phyloP scores from a whole-genome alignment of 2,329 filamentous ascomycete species.

The Neofusicoccum kwambonambiense region DNA sequence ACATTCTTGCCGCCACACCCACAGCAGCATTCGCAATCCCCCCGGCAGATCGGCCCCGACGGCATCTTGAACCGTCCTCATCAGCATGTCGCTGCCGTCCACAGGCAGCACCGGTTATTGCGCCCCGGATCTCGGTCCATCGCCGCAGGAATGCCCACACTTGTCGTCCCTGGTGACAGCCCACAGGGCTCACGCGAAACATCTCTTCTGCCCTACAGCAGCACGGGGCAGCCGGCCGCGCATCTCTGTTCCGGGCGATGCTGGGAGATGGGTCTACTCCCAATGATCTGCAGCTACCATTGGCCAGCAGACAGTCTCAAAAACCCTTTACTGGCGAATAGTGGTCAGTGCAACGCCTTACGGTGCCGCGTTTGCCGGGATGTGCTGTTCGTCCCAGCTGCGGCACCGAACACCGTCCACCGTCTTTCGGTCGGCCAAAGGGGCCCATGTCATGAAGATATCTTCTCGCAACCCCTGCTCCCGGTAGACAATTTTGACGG shows the following conservation, averaged over 20 bases:
- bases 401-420: not conserved
- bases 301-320: not conserved
- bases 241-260: not conserved
- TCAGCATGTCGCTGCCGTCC: not conserved
- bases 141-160: not conserved
- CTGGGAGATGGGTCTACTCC: not conserved
- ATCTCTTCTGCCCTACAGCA: not conserved
- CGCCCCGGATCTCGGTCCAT: not conserved
- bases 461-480: too few species aligned
- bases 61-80: too few species aligned
- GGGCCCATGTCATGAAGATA: not conserved
- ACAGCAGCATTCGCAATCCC: too few species aligned
- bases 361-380: not conserved
- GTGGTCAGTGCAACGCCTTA: slow-evolving; percentile 11
- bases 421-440: slow-evolving; percentile 1
- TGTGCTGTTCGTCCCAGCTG: not conserved
- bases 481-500: not conserved
- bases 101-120: not conserved
- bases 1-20: too few species aligned
- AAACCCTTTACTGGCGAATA: not conserved
- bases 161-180: not conserved
- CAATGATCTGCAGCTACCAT: not conserved
- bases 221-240: not conserved
- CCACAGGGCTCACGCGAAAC: not conserved
- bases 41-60: too few species aligned